phyloP scores from a whole-genome alignment of 805 yeast genomes.

The Lachancea mirantina region DNA sequence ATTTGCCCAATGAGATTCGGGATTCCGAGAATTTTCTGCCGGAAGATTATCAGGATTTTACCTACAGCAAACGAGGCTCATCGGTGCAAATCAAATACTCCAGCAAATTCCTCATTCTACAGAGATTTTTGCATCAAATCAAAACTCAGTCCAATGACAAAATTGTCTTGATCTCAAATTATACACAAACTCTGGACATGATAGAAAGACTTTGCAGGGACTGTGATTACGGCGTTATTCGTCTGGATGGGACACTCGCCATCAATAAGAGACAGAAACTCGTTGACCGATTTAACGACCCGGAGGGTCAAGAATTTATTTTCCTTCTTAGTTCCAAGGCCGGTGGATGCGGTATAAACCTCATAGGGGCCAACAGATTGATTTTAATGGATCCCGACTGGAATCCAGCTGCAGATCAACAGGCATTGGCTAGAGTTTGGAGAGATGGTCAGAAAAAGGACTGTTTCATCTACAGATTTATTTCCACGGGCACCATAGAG shows the following conservation, averaged over 20 bases:
- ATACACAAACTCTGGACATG: constrained; percentile 88
- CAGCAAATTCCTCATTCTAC: constrained; percentile 80
- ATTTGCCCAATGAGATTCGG: constrained; percentile 56
- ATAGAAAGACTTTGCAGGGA: constrained; percentile 79
- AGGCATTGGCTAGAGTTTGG: constrained; percentile 97
- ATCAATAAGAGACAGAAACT: constrained; percentile 88
- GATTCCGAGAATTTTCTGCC: constrained; percentile 65
- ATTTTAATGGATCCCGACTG: constrained; percentile 88
- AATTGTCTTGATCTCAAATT: constrained; percentile 89
- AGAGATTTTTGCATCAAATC: constrained; percentile 74
- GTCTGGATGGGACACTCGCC: constrained; percentile 89
- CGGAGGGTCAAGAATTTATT: constrained; percentile 76
- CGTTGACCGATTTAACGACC: constrained; percentile 87
- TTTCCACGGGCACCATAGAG: constrained; percentile 91
- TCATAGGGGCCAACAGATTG: constrained; percentile 91
- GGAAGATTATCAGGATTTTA: constrained; percentile 48
- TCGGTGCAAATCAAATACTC: constrained; percentile 69
- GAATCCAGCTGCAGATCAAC: constrained; percentile 99
- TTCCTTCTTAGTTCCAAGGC: constrained; percentile 91
- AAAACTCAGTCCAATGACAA: constrained; percentile 82
- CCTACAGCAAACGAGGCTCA: constrained; percentile 15
- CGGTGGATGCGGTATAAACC: constrained; percentile 97
- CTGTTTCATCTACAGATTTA: constrained; percentile 90
- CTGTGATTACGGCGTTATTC: constrained; percentile 63
- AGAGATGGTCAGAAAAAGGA: constrained; percentile 98